phyloP scores from a whole-genome alignment of 192 early-diverging fungal species.

The Gigaspora rosea region DNA sequence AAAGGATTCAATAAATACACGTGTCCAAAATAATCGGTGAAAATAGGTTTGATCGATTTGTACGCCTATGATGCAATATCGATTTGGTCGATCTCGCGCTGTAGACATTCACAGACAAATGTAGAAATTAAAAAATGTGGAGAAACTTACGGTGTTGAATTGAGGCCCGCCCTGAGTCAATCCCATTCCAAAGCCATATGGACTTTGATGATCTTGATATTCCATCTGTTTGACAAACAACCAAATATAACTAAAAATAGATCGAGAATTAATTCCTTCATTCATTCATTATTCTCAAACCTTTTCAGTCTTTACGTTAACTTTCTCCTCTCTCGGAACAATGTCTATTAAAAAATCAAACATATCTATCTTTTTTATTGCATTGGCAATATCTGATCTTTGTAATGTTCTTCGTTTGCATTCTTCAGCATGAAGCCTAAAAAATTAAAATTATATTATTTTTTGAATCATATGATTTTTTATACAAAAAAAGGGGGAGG shows the following conservation, averaged over 20 bases:
- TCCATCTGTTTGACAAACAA: neutral
- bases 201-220: conserved; percentile 16
- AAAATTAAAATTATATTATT: neutral
- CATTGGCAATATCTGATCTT: conserved; percentile 85
- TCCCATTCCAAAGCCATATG: conserved; percentile 17
- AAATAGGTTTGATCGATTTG: neutral
- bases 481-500: neutral
- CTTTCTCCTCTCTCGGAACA: conserved; percentile 83
- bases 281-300: neutral
- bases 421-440: conserved; percentile 91
- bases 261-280: neutral
- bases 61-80: neutral
- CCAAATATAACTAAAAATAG: neutral
- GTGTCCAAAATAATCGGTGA: neutral
- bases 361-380: conserved; percentile 87
- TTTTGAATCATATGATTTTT: neutral
- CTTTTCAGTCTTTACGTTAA: conserved; percentile 13
- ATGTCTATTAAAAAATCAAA: conserved; percentile 99
- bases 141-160: conserved; percentile 19
- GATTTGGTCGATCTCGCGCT: neutral
- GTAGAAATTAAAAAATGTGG: neutral
- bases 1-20: neutral
- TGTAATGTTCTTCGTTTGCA: conserved; percentile 96
- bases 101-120: conserved; percentile 20
- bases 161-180: conserved; percentile 13